phyloP scores from a whole-genome alignment of 179 eudicot species.

The Patellifolia procumbens region DNA sequence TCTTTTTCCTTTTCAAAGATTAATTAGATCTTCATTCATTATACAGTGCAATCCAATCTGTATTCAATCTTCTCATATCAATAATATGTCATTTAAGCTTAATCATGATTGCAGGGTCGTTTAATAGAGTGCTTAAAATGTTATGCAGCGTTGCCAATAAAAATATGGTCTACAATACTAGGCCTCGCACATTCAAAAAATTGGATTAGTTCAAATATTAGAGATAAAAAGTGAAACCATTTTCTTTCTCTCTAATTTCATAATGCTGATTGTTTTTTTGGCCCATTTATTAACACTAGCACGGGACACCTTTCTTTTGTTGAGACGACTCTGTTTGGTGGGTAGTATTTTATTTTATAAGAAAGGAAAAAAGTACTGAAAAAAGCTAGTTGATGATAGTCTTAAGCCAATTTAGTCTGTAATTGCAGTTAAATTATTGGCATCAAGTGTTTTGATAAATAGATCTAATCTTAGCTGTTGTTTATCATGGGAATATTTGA shows the following conservation, averaged over 20 bases:
- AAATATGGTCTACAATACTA: too few relatives aligned
- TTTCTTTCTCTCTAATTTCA: too few relatives aligned
- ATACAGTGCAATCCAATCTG: constrained; percentile 12
- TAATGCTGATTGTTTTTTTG: too few relatives aligned
- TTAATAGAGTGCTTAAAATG: too few relatives aligned
- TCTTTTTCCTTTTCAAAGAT: neutral
- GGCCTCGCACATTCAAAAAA: too few relatives aligned
- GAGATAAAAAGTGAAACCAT: too few relatives aligned
- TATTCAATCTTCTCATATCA: constrained; percentile 16
- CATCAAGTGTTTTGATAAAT: neutral
- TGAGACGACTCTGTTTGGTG: too few relatives aligned
- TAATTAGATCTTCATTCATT: constrained; percentile 8
- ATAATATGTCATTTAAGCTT: neutral
- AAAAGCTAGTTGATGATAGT: neutral
- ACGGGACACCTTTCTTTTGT: too few relatives aligned
- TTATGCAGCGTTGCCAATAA: too few relatives aligned
- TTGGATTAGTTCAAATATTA: too few relatives aligned
- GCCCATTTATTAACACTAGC: too few relatives aligned
- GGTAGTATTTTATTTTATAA: neutral
- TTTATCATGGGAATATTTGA: constrained; percentile 2
- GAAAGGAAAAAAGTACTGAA: neutral
- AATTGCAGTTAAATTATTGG: constrained; percentile 6
- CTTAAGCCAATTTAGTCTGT: neutral
- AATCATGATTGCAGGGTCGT: too few relatives aligned
- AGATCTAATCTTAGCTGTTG: constrained; percentile 19